Evolutionary conservation across 768 basidiomycete species (phyloP).

Genomic region (Mycena maculata): DNA sequence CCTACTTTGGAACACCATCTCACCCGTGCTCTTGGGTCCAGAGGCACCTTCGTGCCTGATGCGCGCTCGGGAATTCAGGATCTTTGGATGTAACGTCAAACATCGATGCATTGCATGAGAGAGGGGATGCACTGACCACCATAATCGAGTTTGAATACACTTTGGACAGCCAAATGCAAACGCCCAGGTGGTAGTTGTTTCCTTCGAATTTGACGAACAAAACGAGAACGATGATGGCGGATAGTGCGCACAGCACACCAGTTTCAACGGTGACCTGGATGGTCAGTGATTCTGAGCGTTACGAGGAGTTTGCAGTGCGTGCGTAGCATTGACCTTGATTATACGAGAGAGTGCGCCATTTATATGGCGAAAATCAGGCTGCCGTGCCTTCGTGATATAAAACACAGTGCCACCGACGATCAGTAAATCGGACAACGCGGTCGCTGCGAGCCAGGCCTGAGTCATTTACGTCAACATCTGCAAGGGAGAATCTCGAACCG

Average conservation of each 20-base stretch:
- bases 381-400: slow-evolving; percentile 32
- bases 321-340: slow-evolving; percentile 5
- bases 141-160: slow-evolving; percentile 38
- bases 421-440: slow-evolving; percentile 38
- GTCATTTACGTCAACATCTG: not conserved
- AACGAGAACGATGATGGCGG: slow-evolving; percentile 33
- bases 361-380: slow-evolving; percentile 15
- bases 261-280: slow-evolving; percentile 37
- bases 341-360: slow-evolving; percentile 2
- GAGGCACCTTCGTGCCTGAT: slow-evolving; percentile 16
- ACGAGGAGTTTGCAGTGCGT: not conserved
- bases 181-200: slow-evolving; percentile 35
- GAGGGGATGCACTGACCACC: not conserved
- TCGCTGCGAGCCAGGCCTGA: slow-evolving; percentile 39
- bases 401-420: slow-evolving; percentile 38
- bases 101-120: not conserved
- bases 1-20: slow-evolving; percentile 3
- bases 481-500: too few species aligned
- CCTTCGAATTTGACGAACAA: slow-evolving; percentile 34
- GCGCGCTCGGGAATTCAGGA: slow-evolving; percentile 29
- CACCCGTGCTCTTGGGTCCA: not conserved
- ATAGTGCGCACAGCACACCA: slow-evolving; percentile 35
- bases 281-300: not conserved
- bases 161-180: slow-evolving; percentile 37
- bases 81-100: not conserved